phyloP scores from a whole-genome alignment of 345 rosid genomes.

The Citrus trifoliata region DNA sequence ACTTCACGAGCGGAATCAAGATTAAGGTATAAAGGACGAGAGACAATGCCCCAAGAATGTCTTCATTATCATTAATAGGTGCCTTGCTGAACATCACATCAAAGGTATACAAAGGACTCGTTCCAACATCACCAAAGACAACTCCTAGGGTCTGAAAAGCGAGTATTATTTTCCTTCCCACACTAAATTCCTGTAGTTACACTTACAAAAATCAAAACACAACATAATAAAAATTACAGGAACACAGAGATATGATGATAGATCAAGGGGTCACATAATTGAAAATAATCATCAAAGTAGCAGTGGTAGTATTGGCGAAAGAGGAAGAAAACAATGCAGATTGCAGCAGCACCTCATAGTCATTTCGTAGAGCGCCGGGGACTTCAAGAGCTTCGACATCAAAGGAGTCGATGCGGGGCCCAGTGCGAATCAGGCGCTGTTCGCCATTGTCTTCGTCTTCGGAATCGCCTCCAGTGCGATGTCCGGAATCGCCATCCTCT shows the following conservation, averaged over 20 bases:
- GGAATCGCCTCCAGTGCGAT: conserved; percentile 51
- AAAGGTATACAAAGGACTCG: conserved; percentile 94
- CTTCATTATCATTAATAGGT: conserved; percentile 76
- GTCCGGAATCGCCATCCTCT: conserved; percentile 23
- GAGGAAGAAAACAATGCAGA: neutral
- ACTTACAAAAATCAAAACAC: neutral
- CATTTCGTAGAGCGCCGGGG: conserved; percentile 71
- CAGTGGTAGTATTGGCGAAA: no score
- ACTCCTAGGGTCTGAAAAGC: conserved; percentile 94
- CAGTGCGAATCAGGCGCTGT: conserved; percentile 85
- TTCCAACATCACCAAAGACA: conserved; percentile 99
- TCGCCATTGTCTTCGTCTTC: conserved; percentile 74
- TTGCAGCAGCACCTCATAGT: conserved; percentile 55
- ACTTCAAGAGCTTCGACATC: conserved; percentile 98
- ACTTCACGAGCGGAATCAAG: conserved; percentile 84
- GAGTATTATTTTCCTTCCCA: conserved; percentile 74
- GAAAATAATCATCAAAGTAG: neutral
- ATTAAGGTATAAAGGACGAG: conserved; percentile 84
- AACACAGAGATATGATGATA: neutral
- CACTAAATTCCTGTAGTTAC: conserved; percentile 62
- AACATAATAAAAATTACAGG: no score
- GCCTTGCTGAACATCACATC: conserved; percentile 92
- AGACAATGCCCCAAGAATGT: conserved; percentile 91
- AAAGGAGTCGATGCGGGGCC: conserved; percentile 82
- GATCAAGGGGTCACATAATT: neutral